Conservation (phyloP, 2,329 filamentous ascomycete genomes). For the Phialophora macrospora region DNA sequence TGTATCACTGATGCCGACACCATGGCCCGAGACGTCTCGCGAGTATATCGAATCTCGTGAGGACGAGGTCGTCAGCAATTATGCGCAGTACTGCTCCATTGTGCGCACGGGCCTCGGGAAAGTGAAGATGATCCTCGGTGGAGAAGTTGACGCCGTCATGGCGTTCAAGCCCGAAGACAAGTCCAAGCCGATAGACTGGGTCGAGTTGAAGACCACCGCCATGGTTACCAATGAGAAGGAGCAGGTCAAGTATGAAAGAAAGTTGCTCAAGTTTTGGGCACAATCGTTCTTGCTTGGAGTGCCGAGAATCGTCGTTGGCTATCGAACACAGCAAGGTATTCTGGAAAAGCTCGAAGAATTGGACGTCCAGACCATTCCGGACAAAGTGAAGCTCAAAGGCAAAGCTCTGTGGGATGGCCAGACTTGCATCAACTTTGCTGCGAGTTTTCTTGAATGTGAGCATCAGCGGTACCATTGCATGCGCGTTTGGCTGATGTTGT, state of each 20-base stretch:
- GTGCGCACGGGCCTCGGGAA: conserved; percentile 85
- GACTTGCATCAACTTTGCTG: conserved; percentile 88
- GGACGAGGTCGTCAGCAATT: conserved; percentile 76
- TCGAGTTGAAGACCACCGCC: conserved; percentile 90
- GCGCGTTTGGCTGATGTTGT: conserved; percentile 15
- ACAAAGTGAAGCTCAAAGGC: conserved; percentile 69
- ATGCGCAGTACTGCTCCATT: conserved; percentile 93
- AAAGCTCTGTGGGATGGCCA: conserved; percentile 85
- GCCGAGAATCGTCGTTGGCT: conserved; percentile 88
- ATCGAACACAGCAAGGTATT: conserved; percentile 74
- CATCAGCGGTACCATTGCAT: conserved; percentile 21
- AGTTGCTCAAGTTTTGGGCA: conserved; percentile 94
- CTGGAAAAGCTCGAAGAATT: conserved; percentile 76
- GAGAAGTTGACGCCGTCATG: conserved; percentile 96
- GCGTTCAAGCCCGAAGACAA: conserved; percentile 73
- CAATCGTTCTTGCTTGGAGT: conserved; percentile 94
- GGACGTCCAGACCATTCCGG: conserved; percentile 77
- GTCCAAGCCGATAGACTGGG: conserved; percentile 79
- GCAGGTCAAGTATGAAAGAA: conserved; percentile 78
- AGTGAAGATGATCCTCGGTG: conserved; percentile 76
- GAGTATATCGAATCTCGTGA: conserved; percentile 80
- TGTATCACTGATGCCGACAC: conserved; percentile 72
- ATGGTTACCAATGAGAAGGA: conserved; percentile 72
- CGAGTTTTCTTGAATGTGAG: conserved; percentile 76
- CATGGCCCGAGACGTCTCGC: conserved; percentile 74